Conservation (phyloP, 345 rosid species). For the Salix exigua region DNA sequence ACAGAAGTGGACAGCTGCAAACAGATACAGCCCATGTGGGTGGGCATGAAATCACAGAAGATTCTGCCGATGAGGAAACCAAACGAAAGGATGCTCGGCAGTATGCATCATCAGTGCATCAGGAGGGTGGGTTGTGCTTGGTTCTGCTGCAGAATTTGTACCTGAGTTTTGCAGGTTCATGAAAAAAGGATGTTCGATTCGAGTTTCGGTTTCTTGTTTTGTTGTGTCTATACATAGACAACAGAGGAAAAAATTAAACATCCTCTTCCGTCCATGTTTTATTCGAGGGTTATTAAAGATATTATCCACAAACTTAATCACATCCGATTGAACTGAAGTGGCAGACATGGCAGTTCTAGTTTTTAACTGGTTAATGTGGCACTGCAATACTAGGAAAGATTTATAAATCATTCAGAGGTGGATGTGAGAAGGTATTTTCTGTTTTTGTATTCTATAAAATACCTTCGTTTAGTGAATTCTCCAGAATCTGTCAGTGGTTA, state of each 20-base stretch:
- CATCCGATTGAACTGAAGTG: not conserved
- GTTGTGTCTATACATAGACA: not conserved
- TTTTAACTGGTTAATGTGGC: too few relatives aligned
- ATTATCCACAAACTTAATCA: not conserved
- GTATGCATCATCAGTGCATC: conserved; percentile 2
- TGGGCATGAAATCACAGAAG: conserved; percentile 14
- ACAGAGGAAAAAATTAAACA: not conserved
- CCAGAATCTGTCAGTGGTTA: too few relatives aligned
- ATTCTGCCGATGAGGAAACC: conserved; percentile 16
- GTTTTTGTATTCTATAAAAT: too few relatives aligned
- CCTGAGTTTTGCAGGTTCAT: conserved; percentile 46
- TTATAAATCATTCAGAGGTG: too few relatives aligned
- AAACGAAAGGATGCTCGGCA: not conserved
- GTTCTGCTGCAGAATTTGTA: conserved; percentile 40
- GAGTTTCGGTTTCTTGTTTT: conserved; percentile 6
- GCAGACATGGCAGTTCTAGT: too few relatives aligned
- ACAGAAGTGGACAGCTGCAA: not conserved
- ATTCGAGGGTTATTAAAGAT: not conserved
- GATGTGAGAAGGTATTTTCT: too few relatives aligned
- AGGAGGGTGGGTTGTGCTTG: conserved; percentile 10
- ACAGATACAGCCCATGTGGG: conserved; percentile 17
- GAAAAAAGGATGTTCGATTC: conserved; percentile 14
- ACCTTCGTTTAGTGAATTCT: too few relatives aligned
- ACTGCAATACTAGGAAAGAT: too few relatives aligned
- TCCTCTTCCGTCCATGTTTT: not conserved